phyloP scores from a whole-genome alignment of 441 rosid species.

The Macaranga tanarius region DNA sequence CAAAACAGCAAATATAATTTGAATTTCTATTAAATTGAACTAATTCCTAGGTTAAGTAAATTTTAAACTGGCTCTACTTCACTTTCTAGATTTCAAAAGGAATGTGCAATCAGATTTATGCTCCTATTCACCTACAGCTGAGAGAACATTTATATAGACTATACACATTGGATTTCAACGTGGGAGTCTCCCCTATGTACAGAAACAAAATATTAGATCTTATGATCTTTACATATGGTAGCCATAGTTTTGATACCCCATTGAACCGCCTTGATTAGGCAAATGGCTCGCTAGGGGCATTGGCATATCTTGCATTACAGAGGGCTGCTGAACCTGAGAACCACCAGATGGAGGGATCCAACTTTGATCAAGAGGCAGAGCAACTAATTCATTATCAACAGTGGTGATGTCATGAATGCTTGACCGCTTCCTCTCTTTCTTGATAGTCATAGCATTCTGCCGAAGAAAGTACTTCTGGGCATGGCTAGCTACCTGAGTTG shows the following conservation, averaged over 20 bases:
- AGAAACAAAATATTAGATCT: neutral
- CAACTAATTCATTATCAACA: constrained; percentile 5
- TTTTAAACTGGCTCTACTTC: neutral
- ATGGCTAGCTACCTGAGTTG: constrained; percentile 28
- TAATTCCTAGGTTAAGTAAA: neutral
- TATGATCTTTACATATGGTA: constrained; percentile 28
- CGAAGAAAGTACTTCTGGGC: constrained; percentile 29
- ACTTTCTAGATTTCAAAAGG: neutral
- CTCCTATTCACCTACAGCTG: neutral
- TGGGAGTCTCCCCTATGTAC: constrained; percentile 6
- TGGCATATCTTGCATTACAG: constrained; percentile 22
- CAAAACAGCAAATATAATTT: neutral
- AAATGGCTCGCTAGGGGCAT: constrained; percentile 21
- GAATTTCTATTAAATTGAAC: constrained; percentile 5
- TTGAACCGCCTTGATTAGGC: constrained; percentile 21
- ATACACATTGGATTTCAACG: constrained; percentile 16
- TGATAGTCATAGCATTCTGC: constrained; percentile 7
- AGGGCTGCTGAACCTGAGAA: constrained; percentile 32
- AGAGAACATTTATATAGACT: constrained; percentile 18
- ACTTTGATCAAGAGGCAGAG: constrained; percentile 20
- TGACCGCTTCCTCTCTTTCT: constrained; percentile 23
- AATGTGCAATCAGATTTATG: neutral
- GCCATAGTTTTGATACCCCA: constrained; percentile 30
- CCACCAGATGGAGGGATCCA: constrained; percentile 34
- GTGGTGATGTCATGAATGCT: constrained; percentile 27